Evolutionary conservation across 106 monocot species (phyloP), one percentile per base, ranked within the genome.

Genomic region (Dactylorhiza incarnata): DNA sequence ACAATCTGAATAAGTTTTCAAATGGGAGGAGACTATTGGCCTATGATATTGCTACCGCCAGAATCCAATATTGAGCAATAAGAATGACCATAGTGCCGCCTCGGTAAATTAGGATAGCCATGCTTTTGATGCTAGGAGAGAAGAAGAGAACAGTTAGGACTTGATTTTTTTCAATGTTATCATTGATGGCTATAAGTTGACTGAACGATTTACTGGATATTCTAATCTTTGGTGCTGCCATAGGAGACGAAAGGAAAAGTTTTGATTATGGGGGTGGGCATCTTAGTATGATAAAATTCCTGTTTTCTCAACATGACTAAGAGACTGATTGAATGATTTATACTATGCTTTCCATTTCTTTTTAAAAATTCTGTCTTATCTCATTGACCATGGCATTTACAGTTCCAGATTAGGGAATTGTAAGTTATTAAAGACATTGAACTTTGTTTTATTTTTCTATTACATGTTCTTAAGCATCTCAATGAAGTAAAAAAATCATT

Each of bases 401-500:
- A 11, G 29, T 65, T 65, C 26, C 17, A 29, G 29, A 65, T 26
- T 65, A 29, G 65, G 65, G 65, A 24, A 65, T 65, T 65, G 12
- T 10, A 65, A 26, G 12, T 29, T 29, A 65, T 65, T 65, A 65
- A 26, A 65, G 13, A 25, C 29, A 26, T 29, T 24, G 65, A 5
- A 65, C 26, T 65, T 47, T 72, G 48, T 72, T 72, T 72, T 17
- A 48, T 48, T 29, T 12, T 46, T 47, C n/a, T 72, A 17, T 47
- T 46, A 72, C 48, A 47, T 72, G 45, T 20, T 19, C 22, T 72
- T 45, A 9, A 22, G 23, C 45, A 5, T 75, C 23, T 68, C 10
- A 14, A n/a, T 26, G 0, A 13, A 29, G 65, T 29, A 26, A 54
- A 17, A 66, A n/a, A 15, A 10, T 11, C 68, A 69, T 69, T 69